Percentiles rank a stretch among this genome's conserved stretches.
Evolutionary conservation across 2,329 filamentous ascomycete genomes (phyloP).

Genomic region (Neobulgaria alba): DNA sequence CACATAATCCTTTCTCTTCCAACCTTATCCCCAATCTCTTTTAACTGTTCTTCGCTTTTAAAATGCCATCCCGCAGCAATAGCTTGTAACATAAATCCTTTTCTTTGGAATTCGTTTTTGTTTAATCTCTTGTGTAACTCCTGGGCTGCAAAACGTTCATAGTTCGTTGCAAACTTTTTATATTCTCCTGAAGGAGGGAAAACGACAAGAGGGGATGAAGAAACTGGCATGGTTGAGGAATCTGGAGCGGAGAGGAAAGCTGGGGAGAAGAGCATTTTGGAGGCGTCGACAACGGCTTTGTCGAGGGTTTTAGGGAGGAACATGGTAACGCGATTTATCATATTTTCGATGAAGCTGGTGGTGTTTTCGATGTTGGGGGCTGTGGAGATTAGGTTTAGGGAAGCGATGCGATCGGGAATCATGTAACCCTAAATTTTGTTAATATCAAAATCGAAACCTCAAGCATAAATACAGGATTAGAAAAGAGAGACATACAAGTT

Average conservation of each 20-base stretch:
- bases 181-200: slow-evolving; percentile 33
- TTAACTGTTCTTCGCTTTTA: slow-evolving; percentile 61
- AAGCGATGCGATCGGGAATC: slow-evolving; percentile 44
- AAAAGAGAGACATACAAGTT: slow-evolving; percentile 43
- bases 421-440: slow-evolving; percentile 29
- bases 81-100: slow-evolving; percentile 68
- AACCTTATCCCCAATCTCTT: slow-evolving; percentile 55
- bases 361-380: slow-evolving; percentile 54
- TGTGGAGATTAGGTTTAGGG: slow-evolving; percentile 53
- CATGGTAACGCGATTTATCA: slow-evolving; percentile 47
- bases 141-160: slow-evolving; percentile 72
- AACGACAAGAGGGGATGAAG: slow-evolving; percentile 32
- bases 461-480: no score
- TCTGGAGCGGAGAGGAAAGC: slow-evolving; percentile 57
- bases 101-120: slow-evolving; percentile 49
- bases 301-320: slow-evolving; percentile 65
- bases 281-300: slow-evolving; percentile 54
- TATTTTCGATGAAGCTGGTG: slow-evolving; percentile 53
- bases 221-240: slow-evolving; percentile 40
- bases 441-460: no score
- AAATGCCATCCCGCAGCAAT: slow-evolving; percentile 72
- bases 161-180: slow-evolving; percentile 61
- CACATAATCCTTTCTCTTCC: slow-evolving; percentile 68
- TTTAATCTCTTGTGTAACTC: slow-evolving; percentile 66
- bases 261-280: slow-evolving; percentile 56